A percentile compares a stretch with the other conserved stretches of the same genome.
Evolutionary conservation across 306 rosid genomes (phyloP).

Genomic region (Arachis hypogaea): DNA sequence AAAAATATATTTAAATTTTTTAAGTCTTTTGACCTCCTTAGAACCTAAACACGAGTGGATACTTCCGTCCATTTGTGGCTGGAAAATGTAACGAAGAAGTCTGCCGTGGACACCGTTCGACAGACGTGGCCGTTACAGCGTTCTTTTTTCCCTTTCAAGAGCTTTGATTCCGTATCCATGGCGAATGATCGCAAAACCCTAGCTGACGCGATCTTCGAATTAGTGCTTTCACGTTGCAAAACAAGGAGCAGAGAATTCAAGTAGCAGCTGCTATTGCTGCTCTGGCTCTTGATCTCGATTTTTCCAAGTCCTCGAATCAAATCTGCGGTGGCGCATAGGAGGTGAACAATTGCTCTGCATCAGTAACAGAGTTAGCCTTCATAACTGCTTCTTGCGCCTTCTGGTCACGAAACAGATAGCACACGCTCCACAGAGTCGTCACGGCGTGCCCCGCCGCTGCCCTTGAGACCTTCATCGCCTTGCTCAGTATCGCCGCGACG

Average conservation of each 20-base stretch:
- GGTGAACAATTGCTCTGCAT: conserved; percentile 95
- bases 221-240: conserved; percentile 55
- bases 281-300: conserved; percentile 40
- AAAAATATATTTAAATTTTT: no score
- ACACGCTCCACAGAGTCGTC: conserved; percentile 85
- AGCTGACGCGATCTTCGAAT: conserved; percentile 55
- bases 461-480: conserved; percentile 66
- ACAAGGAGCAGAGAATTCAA: conserved; percentile 57
- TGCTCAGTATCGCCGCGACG: conserved; percentile 65
- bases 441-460: conserved; percentile 84
- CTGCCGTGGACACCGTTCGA: no score
- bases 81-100: no score
- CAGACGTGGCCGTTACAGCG: no score
- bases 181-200: conserved; percentile 59
- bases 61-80: no score
- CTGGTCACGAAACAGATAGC: conserved; percentile 68
- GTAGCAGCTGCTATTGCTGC: not conserved
- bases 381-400: conserved; percentile 73
- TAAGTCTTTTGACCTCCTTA: no score
- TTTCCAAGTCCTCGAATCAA: conserved; percentile 49
- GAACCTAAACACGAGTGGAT: no score
- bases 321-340: conserved; percentile 65
- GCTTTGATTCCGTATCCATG: conserved; percentile 62
- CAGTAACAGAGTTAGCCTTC: conserved; percentile 67
- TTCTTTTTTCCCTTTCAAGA: conserved; percentile 62